Evolutionary conservation across 2,329 filamentous ascomycete species (phyloP).

Genomic region (Talaromyces rugulosus): DNA sequence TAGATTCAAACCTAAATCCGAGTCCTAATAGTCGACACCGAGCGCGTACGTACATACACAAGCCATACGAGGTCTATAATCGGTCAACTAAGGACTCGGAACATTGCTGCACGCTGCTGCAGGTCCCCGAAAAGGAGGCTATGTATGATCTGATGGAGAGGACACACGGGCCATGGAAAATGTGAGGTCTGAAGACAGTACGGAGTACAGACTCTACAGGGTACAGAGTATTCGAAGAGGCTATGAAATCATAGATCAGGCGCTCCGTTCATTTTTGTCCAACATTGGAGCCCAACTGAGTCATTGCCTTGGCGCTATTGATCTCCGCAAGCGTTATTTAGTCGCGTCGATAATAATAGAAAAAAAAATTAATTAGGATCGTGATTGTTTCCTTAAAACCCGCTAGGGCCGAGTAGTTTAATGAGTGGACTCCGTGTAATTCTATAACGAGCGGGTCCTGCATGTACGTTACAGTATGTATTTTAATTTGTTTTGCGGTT

Average conservation of each 20-base stretch:
- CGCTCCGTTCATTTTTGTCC: background rate
- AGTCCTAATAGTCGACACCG: background rate
- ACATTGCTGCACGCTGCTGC: background rate
- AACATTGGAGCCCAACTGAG: conserved; percentile 11
- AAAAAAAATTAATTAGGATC: background rate
- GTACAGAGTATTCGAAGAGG: too few species aligned
- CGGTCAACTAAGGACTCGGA: background rate
- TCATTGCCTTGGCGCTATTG: background rate
- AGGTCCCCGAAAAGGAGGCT: background rate
- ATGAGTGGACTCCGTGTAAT: background rate
- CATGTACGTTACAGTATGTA: background rate
- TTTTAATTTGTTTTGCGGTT: too few species aligned
- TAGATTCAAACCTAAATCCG: background rate
- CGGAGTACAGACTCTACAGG: too few species aligned
- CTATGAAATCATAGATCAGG: background rate
- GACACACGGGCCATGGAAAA: background rate
- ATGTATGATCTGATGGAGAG: background rate
- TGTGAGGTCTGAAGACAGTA: background rate
- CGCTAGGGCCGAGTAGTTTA: background rate
- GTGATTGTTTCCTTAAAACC: background rate
- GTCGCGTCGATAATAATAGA: background rate
- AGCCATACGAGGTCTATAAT: background rate
- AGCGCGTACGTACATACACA: background rate
- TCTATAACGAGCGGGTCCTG: background rate
- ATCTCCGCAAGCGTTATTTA: background rate